Evolutionary conservation across 345 rosid species (phyloP).

Genomic region (Eucalyptus shirleyi): DNA sequence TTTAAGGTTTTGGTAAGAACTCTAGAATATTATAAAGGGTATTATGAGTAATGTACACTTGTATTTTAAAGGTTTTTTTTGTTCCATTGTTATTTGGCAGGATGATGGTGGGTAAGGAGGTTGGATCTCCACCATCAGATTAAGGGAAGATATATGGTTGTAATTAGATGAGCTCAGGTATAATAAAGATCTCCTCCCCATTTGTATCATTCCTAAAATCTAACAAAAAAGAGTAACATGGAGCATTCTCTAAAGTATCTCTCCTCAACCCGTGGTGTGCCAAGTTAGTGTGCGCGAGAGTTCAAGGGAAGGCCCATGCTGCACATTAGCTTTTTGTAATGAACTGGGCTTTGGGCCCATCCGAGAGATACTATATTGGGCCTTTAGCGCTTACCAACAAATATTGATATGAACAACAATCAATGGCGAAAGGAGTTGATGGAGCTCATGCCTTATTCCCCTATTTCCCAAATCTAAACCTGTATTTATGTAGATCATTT

Average conservation of each 20-base stretch:
- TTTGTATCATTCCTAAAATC: background rate
- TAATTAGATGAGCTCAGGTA: background rate
- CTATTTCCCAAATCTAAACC: background rate
- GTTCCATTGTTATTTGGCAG: background rate
- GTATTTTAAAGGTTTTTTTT: background rate
- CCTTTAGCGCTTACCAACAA: background rate
- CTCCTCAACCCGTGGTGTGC: background rate
- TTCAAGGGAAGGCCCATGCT: background rate
- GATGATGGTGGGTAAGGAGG: background rate
- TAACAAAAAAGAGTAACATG: background rate
- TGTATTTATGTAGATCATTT: background rate
- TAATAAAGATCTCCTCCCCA: background rate
- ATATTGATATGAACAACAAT: too few relatives aligned
- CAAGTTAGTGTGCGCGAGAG: background rate
- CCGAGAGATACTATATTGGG: background rate
- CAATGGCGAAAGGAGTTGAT: background rate
- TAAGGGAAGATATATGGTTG: background rate
- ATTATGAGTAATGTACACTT: background rate
- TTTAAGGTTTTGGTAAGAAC: background rate
- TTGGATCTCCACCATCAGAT: background rate
- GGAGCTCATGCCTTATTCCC: background rate
- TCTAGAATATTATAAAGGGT: background rate
- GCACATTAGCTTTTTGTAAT: background rate
- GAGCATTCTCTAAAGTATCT: background rate
- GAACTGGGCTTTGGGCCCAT: background rate